These are phyloP conservation scores for Trichoderma koningii DNA, from an alignment of 2,329 filamentous ascomycete genomes.

Conservation along the genomic window DNA sequence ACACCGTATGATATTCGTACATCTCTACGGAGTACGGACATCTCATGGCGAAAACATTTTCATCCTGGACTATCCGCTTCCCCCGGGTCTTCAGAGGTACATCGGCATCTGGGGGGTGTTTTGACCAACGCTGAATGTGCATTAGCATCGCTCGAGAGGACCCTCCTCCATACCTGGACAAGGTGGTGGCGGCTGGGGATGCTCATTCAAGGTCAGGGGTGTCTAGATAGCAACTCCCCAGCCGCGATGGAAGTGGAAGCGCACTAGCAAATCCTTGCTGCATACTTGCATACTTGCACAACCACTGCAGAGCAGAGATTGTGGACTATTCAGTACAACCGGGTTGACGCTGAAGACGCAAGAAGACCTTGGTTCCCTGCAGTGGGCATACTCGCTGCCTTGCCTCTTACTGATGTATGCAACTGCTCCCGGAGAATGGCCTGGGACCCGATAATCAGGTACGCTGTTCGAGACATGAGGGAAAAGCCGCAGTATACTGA, in stretches of 20 bases:
- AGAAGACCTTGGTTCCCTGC: background rate
- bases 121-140: slow-evolving; percentile 16
- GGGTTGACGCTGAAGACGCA: slow-evolving; percentile 4
- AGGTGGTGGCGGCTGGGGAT: slow-evolving; percentile 17
- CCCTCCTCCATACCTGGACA: slow-evolving; percentile 5
- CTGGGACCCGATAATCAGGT: background rate
- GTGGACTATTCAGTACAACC: background rate
- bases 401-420: background rate
- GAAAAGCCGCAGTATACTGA: background rate
- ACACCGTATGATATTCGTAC: slow-evolving; percentile 3
- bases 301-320: slow-evolving; percentile 8
- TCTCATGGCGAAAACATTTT: slow-evolving; percentile 5
- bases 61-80: slow-evolving; percentile 16
- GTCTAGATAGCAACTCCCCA: slow-evolving; percentile 12
- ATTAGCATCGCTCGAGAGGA: slow-evolving; percentile 3
- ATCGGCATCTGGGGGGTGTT: slow-evolving; percentile 2
- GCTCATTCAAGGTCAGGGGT: slow-evolving; percentile 14
- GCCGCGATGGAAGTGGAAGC: slow-evolving; percentile 11
- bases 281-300: background rate
- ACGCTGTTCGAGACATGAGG: background rate
- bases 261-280: slow-evolving; percentile 23
- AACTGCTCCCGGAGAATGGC: background rate
- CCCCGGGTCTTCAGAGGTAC: slow-evolving; percentile 7
- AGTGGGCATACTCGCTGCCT: background rate
- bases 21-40: background rate